A percentile compares a stretch with the other conserved stretches of the same genome.
These are phyloP conservation scores for Kodamaea sagamina DNA, from an alignment of 805 yeast genomes.

Conservation along the genomic window DNA sequence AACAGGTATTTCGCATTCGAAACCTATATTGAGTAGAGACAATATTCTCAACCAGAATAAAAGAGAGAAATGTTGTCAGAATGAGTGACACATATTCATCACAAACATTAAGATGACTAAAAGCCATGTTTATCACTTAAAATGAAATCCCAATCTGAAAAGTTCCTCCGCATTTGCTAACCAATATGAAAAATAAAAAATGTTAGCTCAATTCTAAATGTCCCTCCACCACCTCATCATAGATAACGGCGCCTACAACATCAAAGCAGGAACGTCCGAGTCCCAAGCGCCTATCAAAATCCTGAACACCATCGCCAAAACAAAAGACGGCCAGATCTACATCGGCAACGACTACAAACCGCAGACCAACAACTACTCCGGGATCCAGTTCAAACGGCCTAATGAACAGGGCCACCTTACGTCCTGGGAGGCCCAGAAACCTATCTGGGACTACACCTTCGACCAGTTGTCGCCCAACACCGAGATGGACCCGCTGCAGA, in stretches of 20 bases:
- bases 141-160: too few species aligned
- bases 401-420: slow-evolving; percentile 84
- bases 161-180: too few species aligned
- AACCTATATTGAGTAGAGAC: too few species aligned
- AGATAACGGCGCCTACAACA: slow-evolving; percentile 87
- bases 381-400: slow-evolving; percentile 75
- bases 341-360: slow-evolving; percentile 68
- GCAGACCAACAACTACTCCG: slow-evolving; percentile 69
- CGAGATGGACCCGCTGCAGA: slow-evolving; percentile 45
- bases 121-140: too few species aligned
- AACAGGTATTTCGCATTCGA: too few species aligned
- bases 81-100: too few species aligned
- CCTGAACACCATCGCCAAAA: slow-evolving; percentile 70
- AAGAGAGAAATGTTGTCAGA: too few species aligned
- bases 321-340: slow-evolving; percentile 72
- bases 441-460: slow-evolving; percentile 85
- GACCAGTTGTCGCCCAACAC: slow-evolving; percentile 40
- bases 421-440: slow-evolving; percentile 88
- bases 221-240: slow-evolving; percentile 50
- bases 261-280: slow-evolving; percentile 52
- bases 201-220: too few species aligned
- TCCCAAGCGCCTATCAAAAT: slow-evolving; percentile 47
- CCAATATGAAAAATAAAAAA: too few species aligned
- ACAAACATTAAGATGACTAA: too few species aligned
- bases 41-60: too few species aligned